A percentile compares a stretch with the other conserved stretches of the same genome.
Conservation (phyloP, 257 asterid genomes). For the Solanum peruvianum region DNA sequence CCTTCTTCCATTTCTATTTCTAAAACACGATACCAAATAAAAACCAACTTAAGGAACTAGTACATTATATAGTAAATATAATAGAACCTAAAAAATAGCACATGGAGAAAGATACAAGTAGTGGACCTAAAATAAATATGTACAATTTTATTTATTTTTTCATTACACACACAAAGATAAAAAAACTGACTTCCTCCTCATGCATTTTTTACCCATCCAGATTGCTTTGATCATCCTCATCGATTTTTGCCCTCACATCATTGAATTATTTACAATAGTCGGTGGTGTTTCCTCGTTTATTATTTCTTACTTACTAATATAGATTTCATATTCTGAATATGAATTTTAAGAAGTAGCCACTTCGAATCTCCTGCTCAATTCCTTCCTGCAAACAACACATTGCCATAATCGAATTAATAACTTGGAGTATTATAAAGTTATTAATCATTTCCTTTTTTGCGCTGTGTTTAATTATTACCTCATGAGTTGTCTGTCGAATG, state of each 20-base stretch:
- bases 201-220: neutral
- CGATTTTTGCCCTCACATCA: neutral
- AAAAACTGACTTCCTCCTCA: neutral
- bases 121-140: neutral
- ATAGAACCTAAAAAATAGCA: neutral
- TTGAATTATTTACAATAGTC: neutral
- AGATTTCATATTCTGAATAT: neutral
- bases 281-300: neutral
- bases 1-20: neutral
- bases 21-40: neutral
- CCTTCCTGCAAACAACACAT: constrained; percentile 2
- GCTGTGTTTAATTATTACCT: constrained; percentile 17
- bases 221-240: neutral
- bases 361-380: neutral
- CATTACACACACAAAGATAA: neutral
- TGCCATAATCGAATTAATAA: neutral
- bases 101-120: neutral
- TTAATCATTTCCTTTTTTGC: too few species aligned
- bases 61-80: neutral
- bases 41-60: neutral
- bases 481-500: constrained; percentile 48
- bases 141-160: neutral
- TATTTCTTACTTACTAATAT: neutral
- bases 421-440: neutral
- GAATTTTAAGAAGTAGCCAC: neutral